phyloP scores from a whole-genome alignment of 208 protist genomes.

The Leishmania mexicana region DNA sequence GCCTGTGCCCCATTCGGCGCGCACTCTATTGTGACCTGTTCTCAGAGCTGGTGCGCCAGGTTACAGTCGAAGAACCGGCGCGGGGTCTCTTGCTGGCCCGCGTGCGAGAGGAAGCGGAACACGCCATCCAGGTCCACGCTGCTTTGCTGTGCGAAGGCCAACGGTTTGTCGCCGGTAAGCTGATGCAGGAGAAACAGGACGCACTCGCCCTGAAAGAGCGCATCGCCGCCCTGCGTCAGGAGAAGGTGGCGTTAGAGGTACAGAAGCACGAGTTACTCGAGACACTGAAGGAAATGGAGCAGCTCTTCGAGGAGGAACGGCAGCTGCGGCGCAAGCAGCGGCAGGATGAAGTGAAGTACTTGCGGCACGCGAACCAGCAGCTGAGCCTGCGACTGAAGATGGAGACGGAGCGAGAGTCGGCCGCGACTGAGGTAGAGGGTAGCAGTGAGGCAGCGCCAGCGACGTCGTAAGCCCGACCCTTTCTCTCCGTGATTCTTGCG shows the following conservation, averaged over 20 bases:
- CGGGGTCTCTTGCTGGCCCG: slow-evolving; percentile 97
- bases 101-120: slow-evolving; percentile 95
- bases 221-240: slow-evolving; percentile 25
- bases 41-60: slow-evolving; percentile 96
- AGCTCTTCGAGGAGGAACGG: slow-evolving; percentile 42
- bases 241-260: slow-evolving; percentile 39
- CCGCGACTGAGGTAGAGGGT: slow-evolving; percentile 15
- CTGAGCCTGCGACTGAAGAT: slow-evolving; percentile 90
- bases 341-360: slow-evolving; percentile 95
- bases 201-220: slow-evolving; percentile 32
- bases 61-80: slow-evolving; percentile 98
- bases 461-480: not conserved
- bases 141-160: slow-evolving; percentile 49
- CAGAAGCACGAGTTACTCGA: slow-evolving; percentile 38
- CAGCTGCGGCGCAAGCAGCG: slow-evolving; percentile 77
- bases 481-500: not conserved
- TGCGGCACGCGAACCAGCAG: slow-evolving; percentile 95
- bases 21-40: slow-evolving; percentile 98
- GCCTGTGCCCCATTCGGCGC: slow-evolving; percentile 97
- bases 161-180: slow-evolving; percentile 89
- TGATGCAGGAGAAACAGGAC: slow-evolving; percentile 26
- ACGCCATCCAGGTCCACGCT: slow-evolving; percentile 58
- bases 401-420: slow-evolving; percentile 76
- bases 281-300: slow-evolving; percentile 30
- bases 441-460: slow-evolving; percentile 1